phyloP scores from a whole-genome alignment of 768 basidiomycete species.

The Auriscalpium microsporum region DNA sequence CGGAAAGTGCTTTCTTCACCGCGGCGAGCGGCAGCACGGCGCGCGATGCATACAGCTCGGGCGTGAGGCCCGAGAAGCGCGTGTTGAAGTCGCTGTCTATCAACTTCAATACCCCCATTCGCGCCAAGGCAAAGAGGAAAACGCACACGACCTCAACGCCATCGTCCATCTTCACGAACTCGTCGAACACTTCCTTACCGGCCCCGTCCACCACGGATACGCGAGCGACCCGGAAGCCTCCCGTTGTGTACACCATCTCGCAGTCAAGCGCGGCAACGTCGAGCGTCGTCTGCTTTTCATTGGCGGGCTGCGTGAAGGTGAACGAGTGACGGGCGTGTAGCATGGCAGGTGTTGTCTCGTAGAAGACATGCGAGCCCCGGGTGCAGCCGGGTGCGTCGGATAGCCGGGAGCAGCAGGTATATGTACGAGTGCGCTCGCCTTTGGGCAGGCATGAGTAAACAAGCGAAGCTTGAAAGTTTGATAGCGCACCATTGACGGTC shows the following conservation, averaged over 20 bases:
- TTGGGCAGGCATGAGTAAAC: not conserved
- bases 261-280: slow-evolving; percentile 90
- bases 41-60: slow-evolving; percentile 39
- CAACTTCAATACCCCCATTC: not conserved
- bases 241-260: slow-evolving; percentile 94
- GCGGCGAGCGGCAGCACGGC: slow-evolving; percentile 62
- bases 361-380: slow-evolving; percentile 84
- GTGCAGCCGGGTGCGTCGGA: slow-evolving; percentile 62
- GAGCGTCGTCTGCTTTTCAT: slow-evolving; percentile 33
- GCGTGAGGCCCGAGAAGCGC: slow-evolving; percentile 76
- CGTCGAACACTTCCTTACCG: slow-evolving; percentile 72
- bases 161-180: slow-evolving; percentile 73
- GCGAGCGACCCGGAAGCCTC: slow-evolving; percentile 84
- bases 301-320: slow-evolving; percentile 33
- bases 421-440: slow-evolving; percentile 66
- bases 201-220: slow-evolving; percentile 80
- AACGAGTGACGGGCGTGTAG: slow-evolving; percentile 75
- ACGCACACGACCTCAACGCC: slow-evolving; percentile 71
- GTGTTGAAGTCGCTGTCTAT: slow-evolving; percentile 77
- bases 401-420: slow-evolving; percentile 70
- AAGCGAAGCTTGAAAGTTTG: not conserved
- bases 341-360: slow-evolving; percentile 55
- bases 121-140: not conserved
- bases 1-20: slow-evolving; percentile 59
- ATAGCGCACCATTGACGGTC: slow-evolving; percentile 52